phyloP scores from a whole-genome alignment of 495 filamentous ascomycete genomes.

The Lichina pygmaea region DNA sequence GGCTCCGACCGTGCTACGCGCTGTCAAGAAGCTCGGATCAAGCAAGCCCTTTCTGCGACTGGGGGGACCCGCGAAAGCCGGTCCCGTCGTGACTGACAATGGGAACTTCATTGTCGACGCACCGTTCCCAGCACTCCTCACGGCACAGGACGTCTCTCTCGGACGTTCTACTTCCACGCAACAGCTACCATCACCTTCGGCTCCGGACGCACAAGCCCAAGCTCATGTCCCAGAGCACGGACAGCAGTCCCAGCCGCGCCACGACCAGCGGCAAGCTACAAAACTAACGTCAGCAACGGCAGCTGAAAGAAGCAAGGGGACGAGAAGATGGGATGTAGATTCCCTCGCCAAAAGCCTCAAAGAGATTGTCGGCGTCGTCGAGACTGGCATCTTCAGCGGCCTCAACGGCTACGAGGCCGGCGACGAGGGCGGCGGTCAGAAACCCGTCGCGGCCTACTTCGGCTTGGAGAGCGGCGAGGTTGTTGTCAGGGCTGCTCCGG shows the following conservation, averaged over 20 bases:
- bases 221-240: neutral
- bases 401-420: conserved; percentile 43
- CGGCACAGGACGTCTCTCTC: too few species aligned
- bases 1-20: conserved; percentile 37
- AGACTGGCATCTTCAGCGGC: conserved; percentile 76
- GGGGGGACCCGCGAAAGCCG: conserved; percentile 40
- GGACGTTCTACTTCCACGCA: conserved; percentile 22
- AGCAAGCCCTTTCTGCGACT: conserved; percentile 37
- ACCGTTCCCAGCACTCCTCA: conserved; percentile 26
- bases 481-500: neutral
- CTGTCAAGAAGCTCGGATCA: conserved; percentile 43
- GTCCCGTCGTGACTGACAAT: conserved; percentile 78
- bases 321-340: conserved; percentile 38
- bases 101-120: conserved; percentile 84
- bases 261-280: too few species aligned
- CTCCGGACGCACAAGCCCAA: neutral
- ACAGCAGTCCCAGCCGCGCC: conserved; percentile 1
- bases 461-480: conserved; percentile 53
- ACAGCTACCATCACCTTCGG: neutral
- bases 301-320: conserved; percentile 7
- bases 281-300: neutral
- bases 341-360: conserved; percentile 45
- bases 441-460: conserved; percentile 83
- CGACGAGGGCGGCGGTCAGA: conserved; percentile 44
- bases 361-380: conserved; percentile 60